These are phyloP conservation scores for Mallotus repandus DNA, from an alignment of 441 rosid genomes.

Conservation along the genomic window DNA sequence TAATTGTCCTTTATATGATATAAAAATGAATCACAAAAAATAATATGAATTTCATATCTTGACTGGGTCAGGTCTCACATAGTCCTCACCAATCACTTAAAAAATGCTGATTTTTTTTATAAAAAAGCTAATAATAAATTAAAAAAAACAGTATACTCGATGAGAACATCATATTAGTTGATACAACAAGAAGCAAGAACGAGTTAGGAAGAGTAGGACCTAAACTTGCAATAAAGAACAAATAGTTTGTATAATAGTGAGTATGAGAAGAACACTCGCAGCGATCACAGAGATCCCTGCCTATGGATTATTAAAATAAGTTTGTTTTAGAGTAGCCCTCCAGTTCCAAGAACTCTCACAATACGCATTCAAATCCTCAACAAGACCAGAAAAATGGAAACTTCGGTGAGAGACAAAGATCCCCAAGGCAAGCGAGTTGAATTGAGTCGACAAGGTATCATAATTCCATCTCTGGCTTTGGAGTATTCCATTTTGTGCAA, in stretches of 20 bases:
- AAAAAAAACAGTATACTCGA: no score
- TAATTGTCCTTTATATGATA: no score
- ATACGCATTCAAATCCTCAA: slow-evolving; percentile 2
- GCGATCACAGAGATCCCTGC: slow-evolving; percentile 4
- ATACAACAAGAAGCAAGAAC: no score
- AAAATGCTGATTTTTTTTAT: no score
- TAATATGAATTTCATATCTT: no score
- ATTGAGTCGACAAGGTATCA: neutral
- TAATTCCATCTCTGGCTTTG: neutral
- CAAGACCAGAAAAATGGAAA: slow-evolving; percentile 8
- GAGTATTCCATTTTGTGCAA: neutral
- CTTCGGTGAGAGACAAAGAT: neutral
- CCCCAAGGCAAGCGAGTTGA: neutral
- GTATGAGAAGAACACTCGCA: slow-evolving; percentile 10
- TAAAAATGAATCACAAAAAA: no score
- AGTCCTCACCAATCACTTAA: no score
- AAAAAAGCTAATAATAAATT: no score
- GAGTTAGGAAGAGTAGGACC: neutral
- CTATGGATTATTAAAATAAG: slow-evolving; percentile 12
- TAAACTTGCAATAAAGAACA: slow-evolving; percentile 10
- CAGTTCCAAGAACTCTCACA: neutral
- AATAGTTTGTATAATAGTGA: slow-evolving; percentile 16
- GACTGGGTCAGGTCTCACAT: no score
- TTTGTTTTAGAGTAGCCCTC: slow-evolving; percentile 17
- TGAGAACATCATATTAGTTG: no score